Percentiles rank a stretch among this genome's conserved stretches.
These are phyloP conservation scores for Trichosporon ovoides DNA, from an alignment of 1,284 basidiomycete genomes.

Conservation along the genomic window DNA sequence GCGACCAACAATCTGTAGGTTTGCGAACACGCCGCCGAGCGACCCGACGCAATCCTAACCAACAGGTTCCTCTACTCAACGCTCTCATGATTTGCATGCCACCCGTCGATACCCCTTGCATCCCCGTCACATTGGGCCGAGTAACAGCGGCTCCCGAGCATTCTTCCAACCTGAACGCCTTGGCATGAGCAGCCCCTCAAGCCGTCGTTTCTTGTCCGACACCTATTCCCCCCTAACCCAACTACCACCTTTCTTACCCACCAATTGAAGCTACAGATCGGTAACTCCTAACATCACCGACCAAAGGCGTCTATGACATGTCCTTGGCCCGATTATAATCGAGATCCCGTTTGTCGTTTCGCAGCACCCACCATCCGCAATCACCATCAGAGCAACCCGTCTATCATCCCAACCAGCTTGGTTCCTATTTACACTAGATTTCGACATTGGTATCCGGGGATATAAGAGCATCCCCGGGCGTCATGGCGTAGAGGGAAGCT, in stretches of 20 bases:
- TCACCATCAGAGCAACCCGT: constrained; percentile 4
- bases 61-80: constrained; percentile 47
- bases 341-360: constrained; percentile 2
- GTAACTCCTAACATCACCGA: constrained; percentile 1
- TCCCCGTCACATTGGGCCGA: constrained; percentile 7
- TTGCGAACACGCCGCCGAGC: background rate
- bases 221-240: background rate
- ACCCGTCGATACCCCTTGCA: constrained; percentile 15
- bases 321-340: constrained; percentile 1
- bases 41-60: background rate
- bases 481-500: constrained; percentile 12
- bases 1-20: constrained; percentile 87
- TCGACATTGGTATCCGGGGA: constrained; percentile 15
- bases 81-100: constrained; percentile 34
- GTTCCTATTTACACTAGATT: constrained; percentile 24
- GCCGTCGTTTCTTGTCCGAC: constrained; percentile 4
- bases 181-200: background rate
- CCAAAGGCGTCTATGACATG: background rate
- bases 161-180: background rate
- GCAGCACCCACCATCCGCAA: constrained; percentile 5
- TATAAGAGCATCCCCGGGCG: constrained; percentile 10
- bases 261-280: constrained; percentile 3
- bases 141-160: background rate
- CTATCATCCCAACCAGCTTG: constrained; percentile 21
- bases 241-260: constrained; percentile 1